Conservation (phyloP, 352 stramenopile genomes). For the Globisporangium viniferum region DNA sequence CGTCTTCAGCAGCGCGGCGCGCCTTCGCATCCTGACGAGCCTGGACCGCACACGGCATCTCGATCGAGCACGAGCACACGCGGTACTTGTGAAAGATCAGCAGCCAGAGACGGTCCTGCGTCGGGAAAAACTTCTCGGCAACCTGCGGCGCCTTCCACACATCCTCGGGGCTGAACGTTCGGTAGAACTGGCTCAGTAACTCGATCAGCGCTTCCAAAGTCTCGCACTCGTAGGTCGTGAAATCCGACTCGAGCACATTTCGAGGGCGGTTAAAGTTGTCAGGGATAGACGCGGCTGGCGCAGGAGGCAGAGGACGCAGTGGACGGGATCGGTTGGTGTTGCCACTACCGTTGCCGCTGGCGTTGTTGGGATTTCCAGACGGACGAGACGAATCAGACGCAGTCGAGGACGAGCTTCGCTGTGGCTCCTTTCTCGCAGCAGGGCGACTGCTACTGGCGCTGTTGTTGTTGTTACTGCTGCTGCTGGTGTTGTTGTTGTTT, state of each 20-base stretch:
- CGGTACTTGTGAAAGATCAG: slow-evolving; percentile 87
- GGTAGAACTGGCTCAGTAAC: slow-evolving; percentile 66
- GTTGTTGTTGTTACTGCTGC: slow-evolving; percentile 18
- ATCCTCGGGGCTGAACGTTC: slow-evolving; percentile 77
- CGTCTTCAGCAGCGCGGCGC: slow-evolving; percentile 39
- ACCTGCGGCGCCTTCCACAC: slow-evolving; percentile 77
- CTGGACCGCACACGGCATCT: slow-evolving; percentile 73
- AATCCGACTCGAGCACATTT: slow-evolving; percentile 73
- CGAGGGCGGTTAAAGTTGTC: slow-evolving; percentile 36
- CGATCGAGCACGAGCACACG: slow-evolving; percentile 80
- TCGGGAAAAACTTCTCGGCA: slow-evolving; percentile 77
- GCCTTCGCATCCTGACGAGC: slow-evolving; percentile 50
- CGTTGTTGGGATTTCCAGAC: slow-evolving; percentile 10
- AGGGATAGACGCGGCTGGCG: slow-evolving; percentile 10
- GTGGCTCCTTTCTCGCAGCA: slow-evolving; percentile 7
- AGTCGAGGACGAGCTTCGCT: slow-evolving; percentile 36
- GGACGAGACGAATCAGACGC: slow-evolving; percentile 35
- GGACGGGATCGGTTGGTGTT: slow-evolving; percentile 20
- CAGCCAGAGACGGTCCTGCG: slow-evolving; percentile 74
- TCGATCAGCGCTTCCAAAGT: slow-evolving; percentile 69
- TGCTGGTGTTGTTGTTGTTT: not conserved
- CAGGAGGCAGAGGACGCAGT: slow-evolving; percentile 20
- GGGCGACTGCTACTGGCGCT: slow-evolving; percentile 17
- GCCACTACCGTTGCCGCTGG: not conserved
- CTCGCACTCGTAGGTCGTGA: slow-evolving; percentile 74